phyloP scores from a whole-genome alignment of 2,329 filamentous ascomycete species.

The Apiospora arundinis region DNA sequence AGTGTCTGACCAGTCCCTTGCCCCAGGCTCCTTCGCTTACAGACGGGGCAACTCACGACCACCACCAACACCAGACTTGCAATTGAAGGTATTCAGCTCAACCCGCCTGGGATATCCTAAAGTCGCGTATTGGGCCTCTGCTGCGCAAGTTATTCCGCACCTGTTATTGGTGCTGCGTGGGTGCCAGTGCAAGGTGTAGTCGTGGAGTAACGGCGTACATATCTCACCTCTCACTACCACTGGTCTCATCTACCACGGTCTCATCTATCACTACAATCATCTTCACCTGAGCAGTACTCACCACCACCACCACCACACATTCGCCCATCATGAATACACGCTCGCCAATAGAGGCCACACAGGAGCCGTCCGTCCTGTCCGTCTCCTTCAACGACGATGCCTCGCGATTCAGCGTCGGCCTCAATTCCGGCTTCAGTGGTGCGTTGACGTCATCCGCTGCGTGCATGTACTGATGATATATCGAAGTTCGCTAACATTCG shows the following conservation, averaged over 20 bases:
- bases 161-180: too few species aligned
- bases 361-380: constrained; percentile 77
- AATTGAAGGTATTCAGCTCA: not conserved
- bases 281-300: not conserved
- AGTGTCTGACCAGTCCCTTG: not conserved
- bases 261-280: too few species aligned
- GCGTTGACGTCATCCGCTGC: not conserved
- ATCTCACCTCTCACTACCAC: not conserved
- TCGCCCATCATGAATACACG: constrained; percentile 80
- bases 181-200: too few species aligned
- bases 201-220: not conserved
- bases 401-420: constrained; percentile 84
- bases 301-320: constrained; percentile 22
- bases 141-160: too few species aligned
- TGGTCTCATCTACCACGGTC: not conserved
- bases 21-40: not conserved
- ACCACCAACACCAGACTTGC: not conserved
- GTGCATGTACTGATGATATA: not conserved
- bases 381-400: constrained; percentile 85
- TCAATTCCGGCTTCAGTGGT: constrained; percentile 88
- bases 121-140: too few species aligned
- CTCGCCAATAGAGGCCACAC: constrained; percentile 80
- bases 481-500: not conserved
- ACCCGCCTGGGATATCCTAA: not conserved
- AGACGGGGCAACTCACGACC: not conserved